phyloP scores from a whole-genome alignment of 495 filamentous ascomycete genomes.

The Glutinoglossum americanum region DNA sequence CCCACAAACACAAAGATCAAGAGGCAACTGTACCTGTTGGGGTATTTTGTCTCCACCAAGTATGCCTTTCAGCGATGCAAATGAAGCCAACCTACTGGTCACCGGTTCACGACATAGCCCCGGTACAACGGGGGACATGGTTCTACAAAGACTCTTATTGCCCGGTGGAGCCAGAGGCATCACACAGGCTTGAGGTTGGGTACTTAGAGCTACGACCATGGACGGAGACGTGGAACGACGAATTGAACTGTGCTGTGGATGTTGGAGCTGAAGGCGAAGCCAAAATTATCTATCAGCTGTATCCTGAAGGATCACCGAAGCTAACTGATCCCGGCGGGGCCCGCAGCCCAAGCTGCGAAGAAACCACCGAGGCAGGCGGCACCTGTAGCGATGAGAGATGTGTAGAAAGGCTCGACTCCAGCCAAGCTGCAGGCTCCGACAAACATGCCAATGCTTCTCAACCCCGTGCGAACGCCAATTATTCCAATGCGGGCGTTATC shows the following conservation, averaged over 20 bases:
- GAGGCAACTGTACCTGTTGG: slow-evolving; percentile 44
- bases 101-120: slow-evolving; percentile 74
- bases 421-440: background rate
- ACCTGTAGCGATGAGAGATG: slow-evolving; percentile 4
- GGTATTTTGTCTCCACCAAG: slow-evolving; percentile 46
- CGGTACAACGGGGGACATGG: slow-evolving; percentile 77
- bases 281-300: slow-evolving; percentile 66
- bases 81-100: slow-evolving; percentile 99
- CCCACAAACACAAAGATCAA: background rate
- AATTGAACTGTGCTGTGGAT: slow-evolving; percentile 75
- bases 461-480: slow-evolving; percentile 18
- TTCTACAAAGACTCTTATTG: slow-evolving; percentile 91
- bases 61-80: slow-evolving; percentile 29
- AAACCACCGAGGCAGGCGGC: slow-evolving; percentile 4
- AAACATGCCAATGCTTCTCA: slow-evolving; percentile 6
- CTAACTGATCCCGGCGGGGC: slow-evolving; percentile 15
- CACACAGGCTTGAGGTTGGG: slow-evolving; percentile 77
- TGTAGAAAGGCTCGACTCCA: background rate
- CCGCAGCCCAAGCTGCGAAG: background rate
- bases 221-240: slow-evolving; percentile 84
- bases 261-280: slow-evolving; percentile 78
- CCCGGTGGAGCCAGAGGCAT: slow-evolving; percentile 69
- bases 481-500: slow-evolving; percentile 50
- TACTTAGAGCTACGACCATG: slow-evolving; percentile 73
- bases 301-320: slow-evolving; percentile 35